These are phyloP conservation scores for Talaromyces thailandensis DNA, from an alignment of 495 filamentous ascomycete genomes.

Conservation along the genomic window DNA sequence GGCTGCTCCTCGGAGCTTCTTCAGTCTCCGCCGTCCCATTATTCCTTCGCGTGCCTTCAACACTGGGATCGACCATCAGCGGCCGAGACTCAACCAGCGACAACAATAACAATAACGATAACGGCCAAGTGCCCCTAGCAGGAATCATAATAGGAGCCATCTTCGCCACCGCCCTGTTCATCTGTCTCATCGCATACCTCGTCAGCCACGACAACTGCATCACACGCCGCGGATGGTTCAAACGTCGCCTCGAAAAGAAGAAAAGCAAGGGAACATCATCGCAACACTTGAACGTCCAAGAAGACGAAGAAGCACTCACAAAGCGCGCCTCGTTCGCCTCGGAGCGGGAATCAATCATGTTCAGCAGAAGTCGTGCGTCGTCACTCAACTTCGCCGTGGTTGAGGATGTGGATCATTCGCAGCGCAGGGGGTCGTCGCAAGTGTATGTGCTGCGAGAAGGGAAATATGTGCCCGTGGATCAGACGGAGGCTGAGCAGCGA, in stretches of 20 bases:
- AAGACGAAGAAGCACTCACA: slow-evolving; percentile 1
- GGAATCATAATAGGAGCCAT: neutral
- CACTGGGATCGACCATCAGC: neutral
- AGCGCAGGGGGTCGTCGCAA: neutral
- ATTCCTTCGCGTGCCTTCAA: neutral
- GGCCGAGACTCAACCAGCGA: neutral
- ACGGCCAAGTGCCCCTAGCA: neutral
- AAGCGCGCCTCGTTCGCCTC: slow-evolving; percentile 8
- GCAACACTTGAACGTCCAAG: neutral
- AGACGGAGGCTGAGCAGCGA: neutral
- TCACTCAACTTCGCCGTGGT: slow-evolving; percentile 14
- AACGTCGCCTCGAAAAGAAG: neutral
- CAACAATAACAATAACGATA: neutral
- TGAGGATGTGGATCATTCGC: slow-evolving; percentile 10
- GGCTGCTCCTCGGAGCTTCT: neutral
- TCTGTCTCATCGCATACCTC: neutral
- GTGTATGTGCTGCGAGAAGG: neutral
- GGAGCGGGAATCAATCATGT: slow-evolving; percentile 21
- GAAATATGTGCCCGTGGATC: neutral
- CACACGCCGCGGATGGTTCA: slow-evolving; percentile 3
- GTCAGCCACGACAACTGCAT: slow-evolving; percentile 6
- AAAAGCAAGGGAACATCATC: neutral
- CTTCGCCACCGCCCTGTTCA: neutral
- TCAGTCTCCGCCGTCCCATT: neutral
- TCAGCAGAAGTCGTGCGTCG: slow-evolving; percentile 18